Percentiles rank a stretch among this genome's conserved stretches.
These are phyloP conservation scores for Scheffersomyces insectosa DNA, from an alignment of 1,139 yeast species.

Conservation along the genomic window DNA sequence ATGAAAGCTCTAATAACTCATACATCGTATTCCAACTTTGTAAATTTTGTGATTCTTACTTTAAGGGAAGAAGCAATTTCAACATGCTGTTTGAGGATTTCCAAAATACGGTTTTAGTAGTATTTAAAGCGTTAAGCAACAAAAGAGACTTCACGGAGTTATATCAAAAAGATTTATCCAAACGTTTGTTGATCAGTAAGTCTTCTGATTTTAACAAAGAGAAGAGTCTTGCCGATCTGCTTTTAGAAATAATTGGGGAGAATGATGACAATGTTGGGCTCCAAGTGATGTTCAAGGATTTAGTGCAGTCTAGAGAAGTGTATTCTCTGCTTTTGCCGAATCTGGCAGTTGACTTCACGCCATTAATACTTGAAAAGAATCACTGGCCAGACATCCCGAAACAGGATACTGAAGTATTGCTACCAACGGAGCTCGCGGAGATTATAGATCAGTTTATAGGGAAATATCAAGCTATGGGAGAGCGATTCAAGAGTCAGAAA, in stretches of 20 bases:
- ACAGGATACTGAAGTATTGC: constrained; percentile 14
- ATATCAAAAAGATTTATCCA: constrained; percentile 40
- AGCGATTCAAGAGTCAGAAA: constrained; percentile 14
- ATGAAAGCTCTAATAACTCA: constrained; percentile 19
- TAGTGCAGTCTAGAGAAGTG: constrained; percentile 19
- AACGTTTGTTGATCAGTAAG: constrained; percentile 32
- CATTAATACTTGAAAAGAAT: constrained; percentile 34
- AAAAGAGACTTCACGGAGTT: constrained; percentile 33
- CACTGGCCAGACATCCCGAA: constrained; percentile 47
- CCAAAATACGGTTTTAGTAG: constrained; percentile 19
- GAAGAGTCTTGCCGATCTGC: constrained; percentile 23
- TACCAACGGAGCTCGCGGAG: constrained; percentile 9
- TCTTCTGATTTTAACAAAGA: constrained; percentile 25
- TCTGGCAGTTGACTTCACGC: constrained; percentile 26
- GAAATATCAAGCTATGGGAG: constrained; percentile 11
- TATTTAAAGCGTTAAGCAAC: constrained; percentile 38
- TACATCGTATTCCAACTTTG: constrained; percentile 27
- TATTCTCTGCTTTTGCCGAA: constrained; percentile 13
- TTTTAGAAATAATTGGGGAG: constrained; percentile 33
- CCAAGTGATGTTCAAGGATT: constrained; percentile 36
- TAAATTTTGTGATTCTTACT: constrained; percentile 35
- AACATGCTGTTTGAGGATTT: constrained; percentile 19
- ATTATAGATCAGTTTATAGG: constrained; percentile 11
- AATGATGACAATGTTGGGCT: constrained; percentile 31
- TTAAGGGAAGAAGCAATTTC: constrained; percentile 17